These are phyloP conservation scores for Neltuma alba DNA, from an alignment of 306 rosid species.

Conservation along the genomic window DNA sequence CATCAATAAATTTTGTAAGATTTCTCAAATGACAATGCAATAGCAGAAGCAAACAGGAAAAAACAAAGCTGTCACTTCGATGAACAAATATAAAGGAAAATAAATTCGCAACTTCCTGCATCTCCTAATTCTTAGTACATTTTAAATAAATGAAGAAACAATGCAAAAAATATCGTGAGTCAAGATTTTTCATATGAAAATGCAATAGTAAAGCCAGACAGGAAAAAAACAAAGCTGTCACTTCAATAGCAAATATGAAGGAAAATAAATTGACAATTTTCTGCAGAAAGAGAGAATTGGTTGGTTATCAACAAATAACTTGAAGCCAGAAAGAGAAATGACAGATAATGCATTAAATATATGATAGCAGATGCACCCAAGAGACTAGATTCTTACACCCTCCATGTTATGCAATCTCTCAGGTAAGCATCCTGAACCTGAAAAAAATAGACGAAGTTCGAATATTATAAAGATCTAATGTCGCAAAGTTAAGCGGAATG, in stretches of 20 bases:
- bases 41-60: no score
- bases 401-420: slow-evolving; percentile 52
- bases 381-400: no score
- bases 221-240: no score
- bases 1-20: background rate
- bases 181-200: slow-evolving; percentile 24
- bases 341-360: background rate
- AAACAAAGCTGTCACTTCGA: no score
- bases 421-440: slow-evolving; percentile 58
- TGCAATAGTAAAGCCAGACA: no score
- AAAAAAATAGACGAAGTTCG: slow-evolving; percentile 13
- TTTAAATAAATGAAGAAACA: slow-evolving; percentile 27
- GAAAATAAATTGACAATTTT: background rate
- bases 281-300: slow-evolving; percentile 17
- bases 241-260: no score
- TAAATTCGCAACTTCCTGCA: no score
- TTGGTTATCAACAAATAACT: slow-evolving; percentile 9
- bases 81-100: no score
- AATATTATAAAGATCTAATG: slow-evolving; percentile 19
- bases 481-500: no score
- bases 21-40: no score
- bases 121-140: background rate
- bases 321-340: background rate
- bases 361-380: slow-evolving; percentile 15
- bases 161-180: background rate